phyloP scores from a whole-genome alignment of 23 red algal genomes.

The Cyanidioschyzon merolae region DNA sequence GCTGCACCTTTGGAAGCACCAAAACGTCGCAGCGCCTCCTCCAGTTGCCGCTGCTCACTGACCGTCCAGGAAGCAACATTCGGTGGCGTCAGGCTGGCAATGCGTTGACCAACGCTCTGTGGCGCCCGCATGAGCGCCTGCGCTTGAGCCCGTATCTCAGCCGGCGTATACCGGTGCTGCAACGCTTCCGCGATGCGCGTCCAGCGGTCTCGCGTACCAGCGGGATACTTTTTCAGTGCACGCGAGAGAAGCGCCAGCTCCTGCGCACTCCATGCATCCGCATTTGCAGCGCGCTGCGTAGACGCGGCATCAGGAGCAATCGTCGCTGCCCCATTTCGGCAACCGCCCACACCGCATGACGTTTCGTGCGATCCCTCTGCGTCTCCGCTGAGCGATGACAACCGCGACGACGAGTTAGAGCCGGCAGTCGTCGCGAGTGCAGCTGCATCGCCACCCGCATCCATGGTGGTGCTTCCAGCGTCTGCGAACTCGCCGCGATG shows the following conservation, averaged over 20 bases:
- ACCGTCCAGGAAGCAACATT: background rate
- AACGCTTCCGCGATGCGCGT: background rate
- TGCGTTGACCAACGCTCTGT: background rate
- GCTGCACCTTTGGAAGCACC: background rate
- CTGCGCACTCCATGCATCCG: background rate
- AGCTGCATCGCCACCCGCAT: too few species aligned
- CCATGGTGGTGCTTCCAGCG: too few species aligned
- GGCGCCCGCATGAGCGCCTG: background rate
- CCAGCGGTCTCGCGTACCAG: conserved; percentile 2
- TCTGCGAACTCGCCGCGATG: too few species aligned
- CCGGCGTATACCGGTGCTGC: background rate
- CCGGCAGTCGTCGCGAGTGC: too few species aligned
- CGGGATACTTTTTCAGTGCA: background rate
- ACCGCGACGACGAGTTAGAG: too few species aligned
- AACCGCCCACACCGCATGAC: too few species aligned
- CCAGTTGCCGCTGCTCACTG: background rate
- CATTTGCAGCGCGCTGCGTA: background rate
- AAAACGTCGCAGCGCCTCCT: background rate
- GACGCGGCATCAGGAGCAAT: background rate
- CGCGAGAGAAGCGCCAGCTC: background rate
- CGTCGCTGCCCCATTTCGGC: too few species aligned
- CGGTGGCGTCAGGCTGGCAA: background rate
- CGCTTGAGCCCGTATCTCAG: background rate
- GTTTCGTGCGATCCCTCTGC: too few species aligned
- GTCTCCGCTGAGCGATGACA: too few species aligned